Conservation (phyloP, 208 protist genomes). For the Phytomonas sp. region DNA sequence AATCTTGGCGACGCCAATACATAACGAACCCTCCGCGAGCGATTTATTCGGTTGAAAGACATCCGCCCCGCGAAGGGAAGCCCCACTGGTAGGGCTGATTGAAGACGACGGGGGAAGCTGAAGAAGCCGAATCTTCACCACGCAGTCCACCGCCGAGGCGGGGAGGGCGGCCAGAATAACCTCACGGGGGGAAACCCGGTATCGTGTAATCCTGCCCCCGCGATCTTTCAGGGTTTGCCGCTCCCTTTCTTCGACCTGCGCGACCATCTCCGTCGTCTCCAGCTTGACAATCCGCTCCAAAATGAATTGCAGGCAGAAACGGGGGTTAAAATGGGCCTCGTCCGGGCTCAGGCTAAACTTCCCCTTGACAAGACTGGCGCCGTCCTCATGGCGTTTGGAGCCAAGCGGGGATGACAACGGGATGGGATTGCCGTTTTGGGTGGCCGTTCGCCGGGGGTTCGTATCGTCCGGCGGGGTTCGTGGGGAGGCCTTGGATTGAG, state of each 20-base stretch:
- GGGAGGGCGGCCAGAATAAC: constrained; percentile 65
- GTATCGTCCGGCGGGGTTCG: neutral
- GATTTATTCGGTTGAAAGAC: constrained; percentile 1
- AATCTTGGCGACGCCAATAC: constrained; percentile 78
- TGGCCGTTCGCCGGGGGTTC: neutral
- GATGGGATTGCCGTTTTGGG: neutral
- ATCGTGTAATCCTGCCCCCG: constrained; percentile 36
- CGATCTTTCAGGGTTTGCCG: constrained; percentile 13
- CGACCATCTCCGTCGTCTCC: constrained; percentile 37
- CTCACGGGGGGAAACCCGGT: constrained; percentile 12
- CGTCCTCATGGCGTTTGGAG: neutral
- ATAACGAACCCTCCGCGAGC: constrained; percentile 42
- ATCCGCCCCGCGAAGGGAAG: neutral
- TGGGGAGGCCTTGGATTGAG: neutral
- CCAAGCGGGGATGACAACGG: neutral
- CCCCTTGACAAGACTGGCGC: neutral
- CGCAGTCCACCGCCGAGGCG: constrained; percentile 30
- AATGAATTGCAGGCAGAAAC: constrained; percentile 59
- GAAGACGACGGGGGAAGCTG: constrained; percentile 50
- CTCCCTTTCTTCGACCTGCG: constrained; percentile 12
- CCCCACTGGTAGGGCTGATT: constrained; percentile 17
- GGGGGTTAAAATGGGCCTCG: constrained; percentile 3
- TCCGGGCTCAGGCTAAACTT: neutral
- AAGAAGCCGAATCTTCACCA: constrained; percentile 75
- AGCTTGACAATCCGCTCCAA: constrained; percentile 64